Evolutionary conservation across 1,139 yeast species (phyloP).

Genomic region (Yamadazyma dendronema): DNA sequence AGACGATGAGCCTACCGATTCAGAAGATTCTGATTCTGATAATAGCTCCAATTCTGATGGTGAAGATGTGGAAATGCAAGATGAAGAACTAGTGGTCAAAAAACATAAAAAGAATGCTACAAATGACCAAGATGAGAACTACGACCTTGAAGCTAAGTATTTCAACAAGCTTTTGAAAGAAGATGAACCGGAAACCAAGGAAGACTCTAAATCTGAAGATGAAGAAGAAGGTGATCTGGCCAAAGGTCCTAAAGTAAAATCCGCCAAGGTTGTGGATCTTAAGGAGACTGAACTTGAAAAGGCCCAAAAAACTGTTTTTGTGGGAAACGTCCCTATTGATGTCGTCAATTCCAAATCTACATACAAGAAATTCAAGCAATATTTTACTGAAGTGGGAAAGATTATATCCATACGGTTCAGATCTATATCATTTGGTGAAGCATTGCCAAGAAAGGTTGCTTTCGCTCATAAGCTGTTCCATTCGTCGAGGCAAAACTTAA

Average conservation of each 20-base stretch:
- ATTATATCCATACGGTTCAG: slow-evolving; percentile 82
- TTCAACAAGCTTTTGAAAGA: slow-evolving; percentile 38
- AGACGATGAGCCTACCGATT: background rate
- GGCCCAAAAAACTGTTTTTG: slow-evolving; percentile 85
- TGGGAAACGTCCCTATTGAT: slow-evolving; percentile 75
- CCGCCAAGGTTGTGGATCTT: slow-evolving; percentile 44
- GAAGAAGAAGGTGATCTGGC: slow-evolving; percentile 3
- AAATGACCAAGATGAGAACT: slow-evolving; percentile 34
- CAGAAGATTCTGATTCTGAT: slow-evolving; percentile 2
- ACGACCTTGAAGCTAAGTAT: slow-evolving; percentile 49
- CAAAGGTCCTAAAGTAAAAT: slow-evolving; percentile 17
- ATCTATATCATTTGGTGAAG: slow-evolving; percentile 86
- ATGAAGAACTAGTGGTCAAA: background rate
- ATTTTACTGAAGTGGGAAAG: slow-evolving; percentile 56
- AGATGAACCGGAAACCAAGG: slow-evolving; percentile 9
- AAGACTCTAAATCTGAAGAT: slow-evolving; percentile 7
- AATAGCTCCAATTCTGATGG: slow-evolving; percentile 9
- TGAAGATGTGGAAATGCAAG: slow-evolving; percentile 4
- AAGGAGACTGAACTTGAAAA: slow-evolving; percentile 74
- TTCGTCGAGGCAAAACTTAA: slow-evolving; percentile 72
- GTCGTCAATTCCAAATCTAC: slow-evolving; percentile 64
- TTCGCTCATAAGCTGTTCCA: slow-evolving; percentile 80
- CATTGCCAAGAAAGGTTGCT: slow-evolving; percentile 90
- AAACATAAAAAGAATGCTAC: slow-evolving; percentile 6
- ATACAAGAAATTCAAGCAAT: slow-evolving; percentile 62